Conservation (phyloP, 1,284 basidiomycete species). For the Papiliotrema fonsecae region DNA sequence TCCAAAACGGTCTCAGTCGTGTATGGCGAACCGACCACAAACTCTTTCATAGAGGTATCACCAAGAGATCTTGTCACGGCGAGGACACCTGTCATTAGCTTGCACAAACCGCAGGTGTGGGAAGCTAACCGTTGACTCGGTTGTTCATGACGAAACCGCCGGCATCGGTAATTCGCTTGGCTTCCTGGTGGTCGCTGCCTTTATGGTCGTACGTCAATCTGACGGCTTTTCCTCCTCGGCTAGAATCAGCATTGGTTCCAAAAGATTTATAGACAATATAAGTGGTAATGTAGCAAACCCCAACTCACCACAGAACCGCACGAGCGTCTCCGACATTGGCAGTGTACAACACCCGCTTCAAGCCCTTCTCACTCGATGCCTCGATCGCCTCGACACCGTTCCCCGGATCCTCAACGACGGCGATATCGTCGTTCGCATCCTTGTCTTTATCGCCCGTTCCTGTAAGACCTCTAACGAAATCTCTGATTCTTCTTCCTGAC, state of each 20-base stretch:
- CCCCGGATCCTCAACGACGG: slow-evolving; percentile 30
- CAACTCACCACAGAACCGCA: slow-evolving; percentile 47
- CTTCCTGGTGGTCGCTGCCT: slow-evolving; percentile 93
- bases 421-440: slow-evolving; percentile 17
- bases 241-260: slow-evolving; percentile 8
- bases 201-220: slow-evolving; percentile 98
- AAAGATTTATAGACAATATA: not conserved
- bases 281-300: too few relatives aligned
- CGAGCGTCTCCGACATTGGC: slow-evolving; percentile 79
- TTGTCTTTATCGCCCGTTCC: slow-evolving; percentile 14
- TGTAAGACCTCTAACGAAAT: slow-evolving; percentile 45
- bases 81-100: slow-evolving; percentile 60
- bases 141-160: slow-evolving; percentile 99
- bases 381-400: slow-evolving; percentile 43
- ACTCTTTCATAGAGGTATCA: slow-evolving; percentile 99
- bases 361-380: slow-evolving; percentile 24
- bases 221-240: slow-evolving; percentile 82
- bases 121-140: slow-evolving; percentile 73
- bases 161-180: slow-evolving; percentile 93
- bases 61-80: slow-evolving; percentile 95
- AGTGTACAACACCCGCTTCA: slow-evolving; percentile 80
- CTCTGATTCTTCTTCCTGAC: slow-evolving; percentile 39
- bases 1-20: slow-evolving; percentile 92
- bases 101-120: not conserved
- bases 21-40: slow-evolving; percentile 95